These are phyloP conservation scores for Irpex rosettiformis DNA, from an alignment of 1,284 basidiomycete species.

Conservation along the genomic window DNA sequence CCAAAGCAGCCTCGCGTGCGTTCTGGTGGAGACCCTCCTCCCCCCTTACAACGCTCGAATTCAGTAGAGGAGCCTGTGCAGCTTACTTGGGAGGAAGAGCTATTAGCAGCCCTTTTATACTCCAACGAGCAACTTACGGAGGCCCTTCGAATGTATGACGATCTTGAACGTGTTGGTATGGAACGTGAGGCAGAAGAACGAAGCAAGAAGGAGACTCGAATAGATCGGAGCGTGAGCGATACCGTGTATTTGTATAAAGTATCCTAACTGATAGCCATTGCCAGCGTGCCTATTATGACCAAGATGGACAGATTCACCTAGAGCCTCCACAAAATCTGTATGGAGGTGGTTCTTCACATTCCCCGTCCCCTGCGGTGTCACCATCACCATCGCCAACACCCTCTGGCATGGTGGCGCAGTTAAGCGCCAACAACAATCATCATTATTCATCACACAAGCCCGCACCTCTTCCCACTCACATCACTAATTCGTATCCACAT, in stretches of 20 bases:
- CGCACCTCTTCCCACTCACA: constrained; percentile 13
- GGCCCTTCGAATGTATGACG: constrained; percentile 53
- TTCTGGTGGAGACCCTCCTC: constrained; percentile 16
- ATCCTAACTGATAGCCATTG: neutral
- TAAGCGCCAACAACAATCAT: neutral
- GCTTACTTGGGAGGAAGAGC: constrained; percentile 55
- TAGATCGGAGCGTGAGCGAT: constrained; percentile 52
- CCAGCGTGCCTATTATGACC: constrained; percentile 28
- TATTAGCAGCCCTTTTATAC: constrained; percentile 59
- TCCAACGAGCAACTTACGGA: constrained; percentile 58
- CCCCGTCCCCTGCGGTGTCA: constrained; percentile 36
- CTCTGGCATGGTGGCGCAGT: constrained; percentile 27
- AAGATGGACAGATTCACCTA: constrained; percentile 24
- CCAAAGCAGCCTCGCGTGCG: constrained; percentile 17
- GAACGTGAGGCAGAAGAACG: constrained; percentile 60
- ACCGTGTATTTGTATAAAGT: neutral
- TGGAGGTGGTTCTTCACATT: constrained; percentile 35
- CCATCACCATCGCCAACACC: constrained; percentile 35
- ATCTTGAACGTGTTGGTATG: constrained; percentile 61
- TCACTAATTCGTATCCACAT: constrained; percentile 23
- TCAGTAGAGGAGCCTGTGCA: constrained; percentile 34
- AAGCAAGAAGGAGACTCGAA: constrained; percentile 53
- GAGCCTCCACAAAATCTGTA: constrained; percentile 22
- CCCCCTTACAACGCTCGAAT: constrained; percentile 5
- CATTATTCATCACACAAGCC: constrained; percentile 9